These are phyloP conservation scores for Candida argentea DNA, from an alignment of 805 yeast species.

Conservation along the genomic window DNA sequence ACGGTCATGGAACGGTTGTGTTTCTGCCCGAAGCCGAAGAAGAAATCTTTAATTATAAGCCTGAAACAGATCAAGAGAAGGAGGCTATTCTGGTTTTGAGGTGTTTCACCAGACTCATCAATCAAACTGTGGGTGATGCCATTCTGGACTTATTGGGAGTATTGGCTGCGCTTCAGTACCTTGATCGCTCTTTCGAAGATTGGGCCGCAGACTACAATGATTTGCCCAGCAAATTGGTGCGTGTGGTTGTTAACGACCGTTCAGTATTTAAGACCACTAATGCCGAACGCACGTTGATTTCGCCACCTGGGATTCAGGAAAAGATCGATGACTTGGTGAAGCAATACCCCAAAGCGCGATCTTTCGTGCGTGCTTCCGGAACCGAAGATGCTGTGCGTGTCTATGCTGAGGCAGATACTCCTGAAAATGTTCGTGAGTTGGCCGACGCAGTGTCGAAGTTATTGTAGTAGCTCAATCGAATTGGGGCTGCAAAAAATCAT, in stretches of 20 bases:
- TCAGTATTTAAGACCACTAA: conserved; percentile 71
- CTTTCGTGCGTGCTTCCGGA: conserved; percentile 94
- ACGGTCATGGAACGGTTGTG: conserved; percentile 96
- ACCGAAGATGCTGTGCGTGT: conserved; percentile 97
- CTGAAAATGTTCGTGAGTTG: conserved; percentile 20
- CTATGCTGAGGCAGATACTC: conserved; percentile 73
- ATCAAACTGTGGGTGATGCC: conserved; percentile 98
- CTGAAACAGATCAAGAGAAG: conserved; percentile 32
- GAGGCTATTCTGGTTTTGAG: conserved; percentile 45
- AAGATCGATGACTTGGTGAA: conserved; percentile 58
- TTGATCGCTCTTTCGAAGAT: conserved; percentile 47
- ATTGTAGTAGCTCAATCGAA: too few species aligned
- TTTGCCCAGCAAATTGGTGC: conserved; percentile 76
- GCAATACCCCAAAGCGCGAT: conserved; percentile 53
- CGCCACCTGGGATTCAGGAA: conserved; percentile 70
- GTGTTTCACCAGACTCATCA: conserved; percentile 62
- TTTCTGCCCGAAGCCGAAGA: conserved; percentile 48
- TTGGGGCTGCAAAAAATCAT: too few species aligned
- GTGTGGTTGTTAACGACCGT: conserved; percentile 79
- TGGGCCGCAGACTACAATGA: conserved; percentile 80
- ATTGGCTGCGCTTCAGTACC: conserved; percentile 47
- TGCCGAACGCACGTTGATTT: conserved; percentile 74
- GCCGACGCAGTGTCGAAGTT: conserved; percentile 18
- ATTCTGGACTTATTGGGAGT: conserved; percentile 84
- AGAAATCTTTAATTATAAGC: conserved; percentile 20